These are phyloP conservation scores for Fraxinus excelsior DNA, from an alignment of 257 asterid genomes.

Conservation along the genomic window DNA sequence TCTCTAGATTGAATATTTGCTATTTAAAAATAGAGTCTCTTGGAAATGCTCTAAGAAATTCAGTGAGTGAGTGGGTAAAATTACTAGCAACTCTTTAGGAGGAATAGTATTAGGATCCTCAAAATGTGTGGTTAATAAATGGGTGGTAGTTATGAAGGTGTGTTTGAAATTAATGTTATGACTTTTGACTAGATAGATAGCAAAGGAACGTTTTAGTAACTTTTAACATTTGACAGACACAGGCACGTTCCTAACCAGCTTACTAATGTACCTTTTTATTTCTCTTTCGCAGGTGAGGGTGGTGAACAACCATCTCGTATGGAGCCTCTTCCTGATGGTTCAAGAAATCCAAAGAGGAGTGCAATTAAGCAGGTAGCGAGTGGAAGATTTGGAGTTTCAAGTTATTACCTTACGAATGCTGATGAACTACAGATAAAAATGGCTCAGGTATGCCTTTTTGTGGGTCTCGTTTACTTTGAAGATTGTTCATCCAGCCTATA, in stretches of 20 bases:
- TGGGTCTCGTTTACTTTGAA: background rate
- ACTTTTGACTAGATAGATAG: too few species aligned
- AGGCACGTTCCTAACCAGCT: background rate
- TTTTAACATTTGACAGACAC: too few species aligned
- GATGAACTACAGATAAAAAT: conserved; percentile 94
- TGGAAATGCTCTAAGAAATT: background rate
- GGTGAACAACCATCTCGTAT: conserved; percentile 99
- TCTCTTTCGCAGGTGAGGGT: conserved; percentile 76
- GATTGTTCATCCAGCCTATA: conserved; percentile 1
- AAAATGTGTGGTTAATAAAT: too few species aligned
- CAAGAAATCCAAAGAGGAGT: conserved; percentile 90
- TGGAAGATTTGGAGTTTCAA: conserved; percentile 99
- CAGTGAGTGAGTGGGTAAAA: too few species aligned
- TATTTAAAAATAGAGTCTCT: too few species aligned
- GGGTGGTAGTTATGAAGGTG: too few species aligned
- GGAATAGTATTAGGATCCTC: too few species aligned
- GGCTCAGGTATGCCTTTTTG: conserved; percentile 80
- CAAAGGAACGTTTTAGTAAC: too few species aligned
- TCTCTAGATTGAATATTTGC: too few species aligned
- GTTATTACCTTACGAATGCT: conserved; percentile 94
- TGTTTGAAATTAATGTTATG: too few species aligned
- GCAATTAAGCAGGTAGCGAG: conserved; percentile 99
- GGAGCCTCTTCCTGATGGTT: conserved; percentile 94
- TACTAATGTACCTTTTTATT: background rate
- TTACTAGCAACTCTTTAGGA: too few species aligned